Percentiles rank a stretch among this genome's conserved stretches.
phyloP scores from a whole-genome alignment of 2,329 filamentous ascomycete genomes.

The Anisogramma anomala region DNA sequence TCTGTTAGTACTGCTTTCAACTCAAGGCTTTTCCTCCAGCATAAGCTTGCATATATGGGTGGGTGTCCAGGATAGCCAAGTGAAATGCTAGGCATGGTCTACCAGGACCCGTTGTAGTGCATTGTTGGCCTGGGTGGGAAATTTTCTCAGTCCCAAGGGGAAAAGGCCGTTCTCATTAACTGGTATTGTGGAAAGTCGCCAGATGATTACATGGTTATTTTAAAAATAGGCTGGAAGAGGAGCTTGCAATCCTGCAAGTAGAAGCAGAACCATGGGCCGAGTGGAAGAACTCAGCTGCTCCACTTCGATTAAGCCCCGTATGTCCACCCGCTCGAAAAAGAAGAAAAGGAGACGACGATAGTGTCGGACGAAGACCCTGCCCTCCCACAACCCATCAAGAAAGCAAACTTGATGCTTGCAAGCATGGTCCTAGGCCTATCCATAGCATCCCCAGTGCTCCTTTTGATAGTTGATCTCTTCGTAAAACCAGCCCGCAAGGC shows the following conservation, averaged over 20 bases:
- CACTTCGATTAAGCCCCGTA: conserved; percentile 7
- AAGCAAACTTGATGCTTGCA: conserved; percentile 9
- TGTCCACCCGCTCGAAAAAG: conserved; percentile 12
- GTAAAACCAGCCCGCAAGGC: conserved; percentile 6
- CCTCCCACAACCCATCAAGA: conserved; percentile 9
- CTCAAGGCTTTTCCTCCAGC: too few relatives aligned
- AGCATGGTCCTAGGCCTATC: conserved; percentile 11
- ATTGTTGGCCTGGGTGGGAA: too few relatives aligned
- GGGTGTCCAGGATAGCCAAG: background rate
- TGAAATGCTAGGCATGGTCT: background rate
- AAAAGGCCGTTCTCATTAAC: conserved; percentile 29
- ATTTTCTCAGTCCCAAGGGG: conserved; percentile 16
- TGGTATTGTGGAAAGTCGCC: conserved; percentile 39
- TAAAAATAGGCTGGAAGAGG: conserved; percentile 12
- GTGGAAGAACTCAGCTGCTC: conserved; percentile 1
- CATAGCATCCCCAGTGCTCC: conserved; percentile 9
- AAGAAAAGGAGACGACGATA: conserved; percentile 13
- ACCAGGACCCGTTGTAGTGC: too few relatives aligned
- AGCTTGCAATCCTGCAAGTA: conserved; percentile 7
- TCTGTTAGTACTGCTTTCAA: too few relatives aligned
- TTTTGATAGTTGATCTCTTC: conserved; percentile 10
- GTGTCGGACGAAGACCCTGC: conserved; percentile 10
- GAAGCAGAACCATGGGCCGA: conserved; percentile 6
- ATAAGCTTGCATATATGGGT: too few relatives aligned
- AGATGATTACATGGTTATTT: conserved; percentile 36